Conservation (phyloP, 2,329 filamentous ascomycete genomes). For the Aspergillus luchuensis region DNA sequence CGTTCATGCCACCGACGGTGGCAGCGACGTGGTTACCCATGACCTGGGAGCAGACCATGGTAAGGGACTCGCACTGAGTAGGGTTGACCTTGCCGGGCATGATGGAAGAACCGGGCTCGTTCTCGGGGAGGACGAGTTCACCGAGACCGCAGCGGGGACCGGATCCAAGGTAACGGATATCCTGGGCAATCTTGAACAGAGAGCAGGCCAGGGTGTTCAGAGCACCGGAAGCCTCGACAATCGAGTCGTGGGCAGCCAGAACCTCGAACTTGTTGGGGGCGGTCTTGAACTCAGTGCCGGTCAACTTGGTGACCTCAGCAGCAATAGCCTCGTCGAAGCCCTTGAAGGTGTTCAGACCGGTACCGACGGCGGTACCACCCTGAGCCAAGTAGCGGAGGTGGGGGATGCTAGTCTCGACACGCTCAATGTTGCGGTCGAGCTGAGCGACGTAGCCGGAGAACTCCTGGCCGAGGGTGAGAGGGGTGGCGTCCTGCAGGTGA, state of each 20-base stretch:
- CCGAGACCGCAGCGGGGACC: conserved; percentile 94
- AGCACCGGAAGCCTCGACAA: conserved; percentile 89
- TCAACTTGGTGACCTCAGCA: conserved; percentile 86
- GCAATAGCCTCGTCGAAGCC: conserved; percentile 95
- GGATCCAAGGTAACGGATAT: conserved; percentile 94
- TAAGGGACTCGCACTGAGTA: conserved; percentile 95
- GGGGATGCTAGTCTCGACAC: conserved; percentile 78
- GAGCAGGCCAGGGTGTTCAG: conserved; percentile 91
- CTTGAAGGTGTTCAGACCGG: conserved; percentile 94
- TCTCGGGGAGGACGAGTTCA: conserved; percentile 91
- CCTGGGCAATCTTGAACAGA: conserved; percentile 97
- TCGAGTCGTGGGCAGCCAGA: conserved; percentile 90
- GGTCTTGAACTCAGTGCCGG: conserved; percentile 89
- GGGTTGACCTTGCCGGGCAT: conserved; percentile 99
- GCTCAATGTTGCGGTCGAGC: conserved; percentile 85
- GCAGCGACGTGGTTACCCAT: conserved; percentile 96
- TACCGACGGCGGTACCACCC: conserved; percentile 95
- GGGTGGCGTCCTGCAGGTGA: conserved; percentile 95
- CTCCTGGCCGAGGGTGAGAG: conserved; percentile 91
- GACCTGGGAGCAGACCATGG: conserved; percentile 96
- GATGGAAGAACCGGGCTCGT: conserved; percentile 96
- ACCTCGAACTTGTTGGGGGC: conserved; percentile 99
- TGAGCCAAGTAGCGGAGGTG: conserved; percentile 86
- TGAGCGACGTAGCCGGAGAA: conserved; percentile 97
- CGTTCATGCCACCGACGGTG: conserved; percentile 93